A percentile compares a stretch with the other conserved stretches of the same genome.
Conservation (phyloP, 257 asterid species). For the Misopates orontium region DNA sequence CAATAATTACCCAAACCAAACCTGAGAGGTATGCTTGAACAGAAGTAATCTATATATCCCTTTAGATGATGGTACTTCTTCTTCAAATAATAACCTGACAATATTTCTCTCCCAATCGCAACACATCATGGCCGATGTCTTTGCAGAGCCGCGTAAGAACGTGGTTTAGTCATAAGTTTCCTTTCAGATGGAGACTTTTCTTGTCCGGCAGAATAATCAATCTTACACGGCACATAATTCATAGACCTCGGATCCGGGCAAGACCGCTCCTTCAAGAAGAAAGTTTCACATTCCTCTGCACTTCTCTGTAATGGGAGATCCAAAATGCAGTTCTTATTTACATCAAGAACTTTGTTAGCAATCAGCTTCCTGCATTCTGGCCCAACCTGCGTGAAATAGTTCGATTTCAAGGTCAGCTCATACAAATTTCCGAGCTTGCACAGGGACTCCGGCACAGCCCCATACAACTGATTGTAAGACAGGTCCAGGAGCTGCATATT, state of each 20-base stretch:
- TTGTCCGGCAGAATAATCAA: neutral
- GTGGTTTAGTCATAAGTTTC: constrained; percentile 31
- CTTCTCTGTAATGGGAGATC: constrained; percentile 56
- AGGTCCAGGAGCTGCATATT: constrained; percentile 35
- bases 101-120: neutral
- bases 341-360: constrained; percentile 37
- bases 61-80: neutral
- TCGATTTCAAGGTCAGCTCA: constrained; percentile 36
- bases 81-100: neutral
- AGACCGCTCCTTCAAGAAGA: constrained; percentile 34
- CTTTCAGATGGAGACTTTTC: neutral
- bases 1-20: neutral
- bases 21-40: neutral
- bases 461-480: constrained; percentile 46
- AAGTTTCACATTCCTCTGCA: constrained; percentile 33
- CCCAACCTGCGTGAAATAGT: constrained; percentile 66
- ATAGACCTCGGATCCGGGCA: constrained; percentile 44
- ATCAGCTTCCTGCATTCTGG: constrained; percentile 57
- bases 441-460: constrained; percentile 57
- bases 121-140: neutral
- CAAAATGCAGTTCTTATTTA: constrained; percentile 54
- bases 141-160: constrained; percentile 33
- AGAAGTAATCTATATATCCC: no score
- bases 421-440: constrained; percentile 39
- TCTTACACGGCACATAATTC: constrained; percentile 38